Base-by-base conservation (phyloP, 805 yeast species). In the Jamesozyma rosinii region DNA sequence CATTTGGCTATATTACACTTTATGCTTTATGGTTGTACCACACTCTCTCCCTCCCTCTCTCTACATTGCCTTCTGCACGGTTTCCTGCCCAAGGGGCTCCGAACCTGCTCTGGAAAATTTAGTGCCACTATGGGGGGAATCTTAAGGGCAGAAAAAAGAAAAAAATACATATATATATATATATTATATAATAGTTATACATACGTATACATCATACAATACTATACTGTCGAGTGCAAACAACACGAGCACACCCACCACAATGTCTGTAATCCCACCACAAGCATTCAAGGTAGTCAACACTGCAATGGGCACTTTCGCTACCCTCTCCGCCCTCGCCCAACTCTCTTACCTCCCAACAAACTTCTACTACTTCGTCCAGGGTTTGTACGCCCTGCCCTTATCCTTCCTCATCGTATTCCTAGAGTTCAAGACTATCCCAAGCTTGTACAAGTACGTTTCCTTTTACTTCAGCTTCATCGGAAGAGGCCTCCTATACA, bases 391-490 rank as follows among this genome's bases (percentile, higher is more conserved):
- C 55, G 66, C 81, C 18, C 64, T 79, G 24, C 66, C 67, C 4
- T 65, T 80, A 38, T 84, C 88, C 19, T 67, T 63, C 3, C 66
- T 68, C 8, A 71, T 81, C 42, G 76, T 77, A 8, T 65, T 68
- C 24, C 27, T 58, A 45, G 71, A 68, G 46, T 66, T 64, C 46
- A 61, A 69, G 59, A 55, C 69, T 46, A 69, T 86, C 15, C 72
- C 81, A 4, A 75, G 77, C 47, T 72, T 83, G n/a, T 71, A 76
- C 51, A 69, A 75, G 5, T 83, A 76, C 53, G 83, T 78, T 6
- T 79, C 85, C 3, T 80, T 81, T 46, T 70, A 80, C 51, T 81
- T 77, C 56, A 77, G 83, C 24, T 81, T 80, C 51, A 55, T 73
- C 18, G 81, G 81, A 6, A 66, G 81, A 44, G 81, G 80, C 17